Conservation (phyloP, 2,329 filamentous ascomycete genomes). For the Ophiostoma ulmi region DNA sequence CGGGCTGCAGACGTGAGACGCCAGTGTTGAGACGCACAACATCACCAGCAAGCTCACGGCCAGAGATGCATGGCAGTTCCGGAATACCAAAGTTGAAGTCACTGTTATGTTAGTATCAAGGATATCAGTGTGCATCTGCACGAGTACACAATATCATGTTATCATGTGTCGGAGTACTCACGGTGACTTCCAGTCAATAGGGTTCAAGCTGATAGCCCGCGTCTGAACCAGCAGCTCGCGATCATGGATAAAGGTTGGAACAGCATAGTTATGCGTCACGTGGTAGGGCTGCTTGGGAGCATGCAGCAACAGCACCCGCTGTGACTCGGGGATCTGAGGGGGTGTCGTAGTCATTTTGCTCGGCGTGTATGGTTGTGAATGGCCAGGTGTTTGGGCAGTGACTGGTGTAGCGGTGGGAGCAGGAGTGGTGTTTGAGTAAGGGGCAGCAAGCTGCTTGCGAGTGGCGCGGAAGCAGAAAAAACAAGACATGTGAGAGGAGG, state of each 20-base stretch:
- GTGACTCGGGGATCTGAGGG: conserved; percentile 29
- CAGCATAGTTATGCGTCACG: conserved; percentile 31
- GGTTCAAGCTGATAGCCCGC: conserved; percentile 64
- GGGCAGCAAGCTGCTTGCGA: conserved; percentile 7
- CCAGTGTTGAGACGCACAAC: conserved; percentile 47
- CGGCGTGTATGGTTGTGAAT: conserved; percentile 1
- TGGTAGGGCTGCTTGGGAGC: conserved; percentile 32
- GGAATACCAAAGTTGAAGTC: conserved; percentile 69
- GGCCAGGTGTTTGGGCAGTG: neutral
- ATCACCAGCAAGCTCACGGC: conserved; percentile 63
- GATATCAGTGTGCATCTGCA: neutral
- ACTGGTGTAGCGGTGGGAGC: neutral
- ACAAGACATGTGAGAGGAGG: conserved; percentile 14
- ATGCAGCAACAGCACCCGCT: conserved; percentile 33
- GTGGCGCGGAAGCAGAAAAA: conserved; percentile 5
- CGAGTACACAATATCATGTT: neutral
- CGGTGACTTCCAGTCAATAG: conserved; percentile 72
- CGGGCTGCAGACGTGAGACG: conserved; percentile 47
- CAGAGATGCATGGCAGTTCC: conserved; percentile 61
- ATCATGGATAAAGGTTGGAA: conserved; percentile 29
- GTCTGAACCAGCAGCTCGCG: conserved; percentile 59
- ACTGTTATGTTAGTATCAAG: conserved; percentile 40
- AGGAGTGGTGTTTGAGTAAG: neutral
- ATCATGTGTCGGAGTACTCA: conserved; percentile 38
- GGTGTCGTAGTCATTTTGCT: conserved; percentile 15